These are phyloP conservation scores for Colletotrichum cordylinicola DNA, from an alignment of 2,329 filamentous ascomycete species.

Conservation along the genomic window DNA sequence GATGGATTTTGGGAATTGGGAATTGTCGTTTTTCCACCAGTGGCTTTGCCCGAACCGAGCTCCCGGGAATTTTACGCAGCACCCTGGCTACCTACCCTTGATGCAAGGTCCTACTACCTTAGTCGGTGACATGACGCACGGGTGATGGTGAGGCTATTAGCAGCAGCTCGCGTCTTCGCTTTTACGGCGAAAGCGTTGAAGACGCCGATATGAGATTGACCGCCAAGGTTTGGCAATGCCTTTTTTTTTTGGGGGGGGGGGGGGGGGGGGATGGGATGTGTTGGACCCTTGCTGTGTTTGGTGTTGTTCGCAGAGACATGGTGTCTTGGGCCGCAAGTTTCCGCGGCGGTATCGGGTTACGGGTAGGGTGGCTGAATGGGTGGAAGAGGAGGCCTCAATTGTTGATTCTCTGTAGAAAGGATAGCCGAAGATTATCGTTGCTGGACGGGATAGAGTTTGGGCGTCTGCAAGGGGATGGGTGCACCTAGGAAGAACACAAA, in stretches of 20 bases:
- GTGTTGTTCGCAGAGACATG: background rate
- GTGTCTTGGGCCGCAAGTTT: conserved; percentile 9
- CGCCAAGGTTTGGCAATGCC: background rate
- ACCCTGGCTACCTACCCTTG: background rate
- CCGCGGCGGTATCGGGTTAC: background rate
- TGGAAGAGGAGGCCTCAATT: background rate
- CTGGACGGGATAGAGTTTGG: background rate
- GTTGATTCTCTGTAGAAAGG: background rate
- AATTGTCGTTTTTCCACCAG: conserved; percentile 9
- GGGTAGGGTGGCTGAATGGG: background rate
- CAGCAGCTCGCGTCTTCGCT: conserved; percentile 4
- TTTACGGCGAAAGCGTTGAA: background rate
- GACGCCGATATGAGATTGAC: background rate
- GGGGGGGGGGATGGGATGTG: background rate
- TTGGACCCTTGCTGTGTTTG: background rate
- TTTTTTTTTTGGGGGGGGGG: too few species aligned
- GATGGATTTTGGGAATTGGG: background rate
- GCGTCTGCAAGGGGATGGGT: background rate
- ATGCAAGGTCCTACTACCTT: background rate
- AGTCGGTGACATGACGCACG: background rate
- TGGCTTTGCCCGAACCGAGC: background rate
- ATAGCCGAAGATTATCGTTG: background rate
- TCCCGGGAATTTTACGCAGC: background rate
- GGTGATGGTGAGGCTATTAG: background rate
- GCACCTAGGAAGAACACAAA: background rate